A percentile compares a stretch with the other conserved stretches of the same genome.
Evolutionary conservation across 129 eudicot species (phyloP).

Genomic region (Chrysanthemum seticuspe): DNA sequence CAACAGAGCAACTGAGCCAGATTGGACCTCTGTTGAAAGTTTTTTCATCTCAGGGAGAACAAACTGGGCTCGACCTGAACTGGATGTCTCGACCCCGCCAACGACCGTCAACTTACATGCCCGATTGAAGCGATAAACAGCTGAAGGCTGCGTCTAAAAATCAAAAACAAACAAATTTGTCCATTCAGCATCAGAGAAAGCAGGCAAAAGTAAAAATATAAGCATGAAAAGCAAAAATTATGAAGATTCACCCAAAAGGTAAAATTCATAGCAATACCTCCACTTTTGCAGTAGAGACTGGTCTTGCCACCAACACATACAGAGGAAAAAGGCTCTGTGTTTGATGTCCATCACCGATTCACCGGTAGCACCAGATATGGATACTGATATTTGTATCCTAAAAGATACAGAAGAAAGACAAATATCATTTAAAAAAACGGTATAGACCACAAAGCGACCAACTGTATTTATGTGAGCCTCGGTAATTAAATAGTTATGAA

Average conservation of each 20-base stretch:
- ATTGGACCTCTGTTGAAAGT: constrained; percentile 59
- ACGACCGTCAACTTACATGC: constrained; percentile 48
- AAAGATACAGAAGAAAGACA: constrained; percentile 21
- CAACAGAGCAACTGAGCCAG: constrained; percentile 65
- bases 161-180: constrained; percentile 22
- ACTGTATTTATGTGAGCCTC: neutral
- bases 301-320: constrained; percentile 77
- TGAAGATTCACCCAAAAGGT: constrained; percentile 18
- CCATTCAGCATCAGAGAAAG: constrained; percentile 21
- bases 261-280: constrained; percentile 49
- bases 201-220: constrained; percentile 16
- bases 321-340: constrained; percentile 66
- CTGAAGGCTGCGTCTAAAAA: constrained; percentile 51
- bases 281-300: constrained; percentile 45
- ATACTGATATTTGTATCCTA: constrained; percentile 81
- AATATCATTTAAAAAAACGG: constrained; percentile 16
- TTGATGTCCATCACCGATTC: constrained; percentile 52
- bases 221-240: constrained; percentile 19
- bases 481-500: neutral
- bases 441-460: constrained; percentile 10
- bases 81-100: constrained; percentile 43
- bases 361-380: constrained; percentile 58
- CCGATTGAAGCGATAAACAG: constrained; percentile 73
- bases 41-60: constrained; percentile 83
- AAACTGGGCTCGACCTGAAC: constrained; percentile 54